A percentile compares a stretch with the other conserved stretches of the same genome.
phyloP scores from a whole-genome alignment of 2,329 filamentous ascomycete genomes.

The Paracamarosporium sp. region DNA sequence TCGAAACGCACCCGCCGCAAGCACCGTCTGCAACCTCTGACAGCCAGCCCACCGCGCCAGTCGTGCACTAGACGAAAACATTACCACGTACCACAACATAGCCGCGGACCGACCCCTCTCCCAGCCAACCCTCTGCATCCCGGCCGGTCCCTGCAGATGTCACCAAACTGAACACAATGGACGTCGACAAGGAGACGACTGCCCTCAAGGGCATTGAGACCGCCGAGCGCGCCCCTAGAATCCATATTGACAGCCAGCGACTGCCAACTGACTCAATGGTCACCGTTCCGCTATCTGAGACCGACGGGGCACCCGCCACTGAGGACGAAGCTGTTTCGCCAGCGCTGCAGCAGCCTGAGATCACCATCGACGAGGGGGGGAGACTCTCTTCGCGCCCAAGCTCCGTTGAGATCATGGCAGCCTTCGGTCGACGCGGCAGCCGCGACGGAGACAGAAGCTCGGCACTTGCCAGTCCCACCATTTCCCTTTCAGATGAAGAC shows the following conservation, averaged over 20 bases:
- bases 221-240: conserved; percentile 30
- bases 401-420: conserved; percentile 42
- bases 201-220: conserved; percentile 13
- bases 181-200: conserved; percentile 20
- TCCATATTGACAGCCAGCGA: conserved; percentile 36
- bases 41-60: conserved; percentile 11
- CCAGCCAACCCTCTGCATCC: not conserved
- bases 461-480: conserved; percentile 33
- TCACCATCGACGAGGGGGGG: conserved; percentile 37
- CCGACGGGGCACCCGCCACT: conserved; percentile 52
- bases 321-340: conserved; percentile 27
- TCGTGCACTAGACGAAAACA: conserved; percentile 4
- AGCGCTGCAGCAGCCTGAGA: conserved; percentile 27
- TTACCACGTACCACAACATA: conserved; percentile 13
- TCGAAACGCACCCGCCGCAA: conserved; percentile 28
- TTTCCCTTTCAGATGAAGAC: conserved; percentile 38
- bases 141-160: conserved; percentile 19
- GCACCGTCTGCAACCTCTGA: conserved; percentile 22
- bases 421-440: conserved; percentile 35
- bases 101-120: conserved; percentile 1
- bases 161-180: conserved; percentile 27
- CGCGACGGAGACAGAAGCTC: conserved; percentile 24
- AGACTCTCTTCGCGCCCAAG: conserved; percentile 38
- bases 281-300: conserved; percentile 75
- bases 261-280: conserved; percentile 73